A percentile compares a stretch with the other conserved stretches of the same genome.
These are phyloP conservation scores for Hypocrella siamensis DNA, from an alignment of 2,329 filamentous ascomycete species.

Conservation along the genomic window DNA sequence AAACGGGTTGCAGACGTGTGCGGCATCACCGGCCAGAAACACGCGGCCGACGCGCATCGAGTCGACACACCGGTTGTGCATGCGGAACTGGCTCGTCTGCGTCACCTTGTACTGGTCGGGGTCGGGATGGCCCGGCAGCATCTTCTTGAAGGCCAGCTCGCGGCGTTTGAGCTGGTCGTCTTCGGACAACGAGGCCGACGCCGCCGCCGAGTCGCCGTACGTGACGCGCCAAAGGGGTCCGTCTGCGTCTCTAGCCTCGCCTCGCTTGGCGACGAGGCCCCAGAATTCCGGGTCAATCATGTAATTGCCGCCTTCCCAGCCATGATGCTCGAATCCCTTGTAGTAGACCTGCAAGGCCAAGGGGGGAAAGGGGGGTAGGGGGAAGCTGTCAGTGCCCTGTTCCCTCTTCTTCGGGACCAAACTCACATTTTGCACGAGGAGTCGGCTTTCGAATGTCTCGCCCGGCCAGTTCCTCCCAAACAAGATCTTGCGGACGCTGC, in stretches of 20 bases:
- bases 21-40: slow-evolving; percentile 33
- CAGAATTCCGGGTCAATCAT: slow-evolving; percentile 36
- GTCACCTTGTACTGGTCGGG: slow-evolving; percentile 30
- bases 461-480: slow-evolving; percentile 23
- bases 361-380: neutral
- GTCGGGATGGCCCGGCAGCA: slow-evolving; percentile 33
- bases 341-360: slow-evolving; percentile 16
- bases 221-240: slow-evolving; percentile 33
- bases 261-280: slow-evolving; percentile 35
- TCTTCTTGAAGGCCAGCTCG: slow-evolving; percentile 18
- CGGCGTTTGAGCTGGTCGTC: slow-evolving; percentile 11
- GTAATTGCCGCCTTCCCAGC: slow-evolving; percentile 29
- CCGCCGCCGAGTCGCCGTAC: slow-evolving; percentile 30
- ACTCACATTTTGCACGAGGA: slow-evolving; percentile 33
- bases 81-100: slow-evolving; percentile 23
- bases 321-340: slow-evolving; percentile 27
- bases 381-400: neutral
- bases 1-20: slow-evolving; percentile 37
- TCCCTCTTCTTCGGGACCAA: neutral
- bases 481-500: slow-evolving; percentile 25
- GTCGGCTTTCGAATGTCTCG: slow-evolving; percentile 31
- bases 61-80: slow-evolving; percentile 32
- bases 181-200: slow-evolving; percentile 22
- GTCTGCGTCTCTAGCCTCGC: slow-evolving; percentile 16
- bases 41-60: slow-evolving; percentile 30